A percentile compares a stretch with the other conserved stretches of the same genome.
phyloP scores from a whole-genome alignment of 179 eudicot species.

The Drosera spatulata region DNA sequence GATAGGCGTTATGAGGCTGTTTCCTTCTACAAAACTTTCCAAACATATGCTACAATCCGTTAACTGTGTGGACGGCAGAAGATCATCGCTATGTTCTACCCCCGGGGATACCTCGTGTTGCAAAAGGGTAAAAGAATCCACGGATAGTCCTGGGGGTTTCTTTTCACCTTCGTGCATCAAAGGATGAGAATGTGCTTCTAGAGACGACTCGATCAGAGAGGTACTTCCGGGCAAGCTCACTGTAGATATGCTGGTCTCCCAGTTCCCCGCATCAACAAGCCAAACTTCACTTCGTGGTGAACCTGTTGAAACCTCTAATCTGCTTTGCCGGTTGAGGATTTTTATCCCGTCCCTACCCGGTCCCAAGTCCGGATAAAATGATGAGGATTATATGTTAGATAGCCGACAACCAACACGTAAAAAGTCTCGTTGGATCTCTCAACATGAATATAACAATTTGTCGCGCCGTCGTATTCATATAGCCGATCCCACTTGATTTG shows the following conservation, averaged over 20 bases:
- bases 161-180: constrained; percentile 15
- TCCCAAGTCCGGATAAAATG: too few species aligned
- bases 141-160: constrained; percentile 41
- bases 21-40: constrained; percentile 55
- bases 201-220: constrained; percentile 3
- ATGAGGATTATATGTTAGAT: too few species aligned
- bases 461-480: too few species aligned
- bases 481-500: too few species aligned
- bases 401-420: too few species aligned
- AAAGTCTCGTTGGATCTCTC: too few species aligned
- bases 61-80: constrained; percentile 12
- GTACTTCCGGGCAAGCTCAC: constrained; percentile 14
- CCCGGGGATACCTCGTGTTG: constrained; percentile 29
- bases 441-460: too few species aligned
- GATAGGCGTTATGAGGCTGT: constrained; percentile 37
- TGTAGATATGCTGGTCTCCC: constrained; percentile 28
- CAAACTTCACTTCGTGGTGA: constrained; percentile 17
- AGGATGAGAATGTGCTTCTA: constrained; percentile 5
- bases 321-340: constrained; percentile 5
- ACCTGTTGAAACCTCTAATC: constrained; percentile 17
- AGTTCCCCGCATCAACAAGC: constrained; percentile 25
- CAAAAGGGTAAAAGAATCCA: constrained; percentile 29
- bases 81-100: constrained; percentile 6
- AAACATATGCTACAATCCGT: constrained; percentile 69
- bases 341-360: too few species aligned